Evolutionary conservation across 441 rosid species (phyloP).

Genomic region (Euphorbia schlechtendalii): DNA sequence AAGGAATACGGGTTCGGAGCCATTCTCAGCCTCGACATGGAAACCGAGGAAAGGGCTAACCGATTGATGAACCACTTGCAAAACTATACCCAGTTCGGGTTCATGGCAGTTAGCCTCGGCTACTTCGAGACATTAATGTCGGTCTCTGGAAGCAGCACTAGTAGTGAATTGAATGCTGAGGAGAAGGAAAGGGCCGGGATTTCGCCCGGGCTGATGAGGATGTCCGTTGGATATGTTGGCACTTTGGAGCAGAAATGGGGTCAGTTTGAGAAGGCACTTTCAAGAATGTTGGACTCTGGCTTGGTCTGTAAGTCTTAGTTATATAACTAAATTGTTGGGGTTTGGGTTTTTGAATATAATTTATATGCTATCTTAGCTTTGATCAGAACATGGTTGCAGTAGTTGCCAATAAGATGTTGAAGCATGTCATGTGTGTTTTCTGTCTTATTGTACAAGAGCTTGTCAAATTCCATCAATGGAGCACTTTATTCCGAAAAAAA

Average conservation of each 20-base stretch:
- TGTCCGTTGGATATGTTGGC: constrained; percentile 83
- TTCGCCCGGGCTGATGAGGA: constrained; percentile 76
- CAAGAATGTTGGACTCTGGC: constrained; percentile 40
- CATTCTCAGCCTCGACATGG: constrained; percentile 69
- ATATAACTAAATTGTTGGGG: constrained; percentile 5
- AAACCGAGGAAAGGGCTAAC: constrained; percentile 79
- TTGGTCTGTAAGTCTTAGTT: constrained; percentile 16
- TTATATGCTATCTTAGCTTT: background rate
- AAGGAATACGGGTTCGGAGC: constrained; percentile 81
- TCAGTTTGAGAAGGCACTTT: constrained; percentile 73
- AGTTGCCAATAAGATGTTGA: background rate
- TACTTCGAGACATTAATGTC: constrained; percentile 93
- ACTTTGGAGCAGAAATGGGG: constrained; percentile 81
- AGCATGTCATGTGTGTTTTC: background rate
- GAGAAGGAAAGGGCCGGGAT: constrained; percentile 75
- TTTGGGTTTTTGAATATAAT: background rate
- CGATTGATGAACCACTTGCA: constrained; percentile 69
- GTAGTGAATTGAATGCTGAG: constrained; percentile 60
- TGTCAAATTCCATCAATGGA: background rate
- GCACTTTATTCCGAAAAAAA: background rate
- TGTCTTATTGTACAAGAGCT: background rate
- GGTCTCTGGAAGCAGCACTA: constrained; percentile 88
- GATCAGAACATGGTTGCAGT: background rate
- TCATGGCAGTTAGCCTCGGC: constrained; percentile 96
- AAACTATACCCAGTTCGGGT: constrained; percentile 67